Evolutionary conservation across 495 filamentous ascomycete genomes (phyloP).

Genomic region (Haplographium delicatum): DNA sequence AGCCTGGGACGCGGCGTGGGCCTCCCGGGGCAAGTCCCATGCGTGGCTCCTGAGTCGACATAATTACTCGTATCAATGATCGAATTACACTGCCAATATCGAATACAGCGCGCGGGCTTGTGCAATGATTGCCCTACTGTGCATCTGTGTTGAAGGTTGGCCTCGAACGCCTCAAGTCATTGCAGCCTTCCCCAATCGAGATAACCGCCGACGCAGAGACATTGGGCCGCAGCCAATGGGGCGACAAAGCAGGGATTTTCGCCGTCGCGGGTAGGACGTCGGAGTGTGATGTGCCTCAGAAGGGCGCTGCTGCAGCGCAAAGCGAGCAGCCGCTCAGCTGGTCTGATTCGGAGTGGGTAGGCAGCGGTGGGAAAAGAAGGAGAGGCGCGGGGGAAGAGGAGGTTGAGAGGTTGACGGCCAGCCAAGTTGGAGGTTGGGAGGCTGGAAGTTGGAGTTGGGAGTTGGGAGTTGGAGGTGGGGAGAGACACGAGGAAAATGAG

Average conservation of each 20-base stretch:
- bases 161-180: conserved; percentile 8
- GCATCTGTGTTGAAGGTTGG: conserved; percentile 12
- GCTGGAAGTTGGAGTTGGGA: no score
- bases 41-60: not conserved
- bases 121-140: no score
- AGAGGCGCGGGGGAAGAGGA: not conserved
- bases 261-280: conserved; percentile 22
- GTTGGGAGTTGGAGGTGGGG: no score
- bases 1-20: not conserved
- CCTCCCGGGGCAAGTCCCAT: not conserved
- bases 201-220: conserved; percentile 20
- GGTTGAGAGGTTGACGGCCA: no score
- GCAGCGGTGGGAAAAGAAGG: not conserved
- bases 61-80: no score
- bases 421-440: no score
- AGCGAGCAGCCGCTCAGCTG: conserved; percentile 27
- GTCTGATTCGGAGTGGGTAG: not conserved
- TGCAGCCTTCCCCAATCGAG: conserved; percentile 25
- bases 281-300: conserved; percentile 24
- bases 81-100: conserved; percentile 2
- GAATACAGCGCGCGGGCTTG: not conserved
- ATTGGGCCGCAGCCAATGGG: conserved; percentile 16
- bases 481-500: no score
- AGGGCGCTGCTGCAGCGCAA: conserved; percentile 20
- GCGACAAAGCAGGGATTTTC: conserved; percentile 19